phyloP scores from a whole-genome alignment of 148 eudicot genomes.

The Camellia lanceoleosa region DNA sequence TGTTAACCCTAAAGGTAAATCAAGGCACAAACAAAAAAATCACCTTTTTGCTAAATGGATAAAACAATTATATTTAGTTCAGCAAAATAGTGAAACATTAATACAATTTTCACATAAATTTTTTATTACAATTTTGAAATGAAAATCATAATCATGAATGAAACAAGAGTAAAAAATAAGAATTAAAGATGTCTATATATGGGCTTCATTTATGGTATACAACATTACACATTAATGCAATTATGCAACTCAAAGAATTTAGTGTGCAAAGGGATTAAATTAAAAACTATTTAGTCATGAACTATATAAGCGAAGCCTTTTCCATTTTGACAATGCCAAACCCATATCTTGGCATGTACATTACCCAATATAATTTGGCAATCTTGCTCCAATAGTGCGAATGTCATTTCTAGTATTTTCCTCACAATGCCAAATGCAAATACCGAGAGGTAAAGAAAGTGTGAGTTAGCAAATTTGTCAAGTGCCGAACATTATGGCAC shows the following conservation, averaged over 20 bases:
- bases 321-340: too few relatives aligned
- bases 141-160: background rate
- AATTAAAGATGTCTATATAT: background rate
- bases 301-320: too few relatives aligned
- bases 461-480: too few relatives aligned
- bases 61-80: background rate
- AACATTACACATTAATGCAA: background rate
- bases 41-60: background rate
- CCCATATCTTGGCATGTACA: too few relatives aligned
- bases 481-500: too few relatives aligned
- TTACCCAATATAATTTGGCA: too few relatives aligned
- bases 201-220: background rate
- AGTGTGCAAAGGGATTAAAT: background rate
- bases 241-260: background rate
- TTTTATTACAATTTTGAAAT: background rate
- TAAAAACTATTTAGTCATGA: background rate
- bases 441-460: too few relatives aligned
- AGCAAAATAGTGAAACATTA: background rate
- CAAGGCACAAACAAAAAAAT: background rate
- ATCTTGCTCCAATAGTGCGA: too few relatives aligned
- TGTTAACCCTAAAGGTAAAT: background rate
- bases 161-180: background rate
- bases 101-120: background rate
- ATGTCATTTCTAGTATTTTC: too few relatives aligned
- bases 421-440: too few relatives aligned